Evolutionary conservation across 2,329 filamentous ascomycete species (phyloP), one percentile per base, ranked within the genome.

Genomic region (Blastomyces percursus): DNA sequence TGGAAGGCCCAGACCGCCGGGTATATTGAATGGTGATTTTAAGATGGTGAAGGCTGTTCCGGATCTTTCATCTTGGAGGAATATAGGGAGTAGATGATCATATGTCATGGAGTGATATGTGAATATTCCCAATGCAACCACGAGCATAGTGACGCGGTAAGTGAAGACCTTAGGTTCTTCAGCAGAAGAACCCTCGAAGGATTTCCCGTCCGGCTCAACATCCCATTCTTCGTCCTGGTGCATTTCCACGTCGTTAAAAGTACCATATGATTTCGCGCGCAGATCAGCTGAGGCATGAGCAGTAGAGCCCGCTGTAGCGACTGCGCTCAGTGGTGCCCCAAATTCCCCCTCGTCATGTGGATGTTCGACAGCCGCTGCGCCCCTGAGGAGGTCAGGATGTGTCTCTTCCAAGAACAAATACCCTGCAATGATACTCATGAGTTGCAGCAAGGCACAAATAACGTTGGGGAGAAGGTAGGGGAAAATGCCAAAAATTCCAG

Each of bases 61-160:
- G 6, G 77, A 72, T 51, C 77, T 74, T 55, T 78, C 71, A 69
- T 96, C 91, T 73, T 96, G 91, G 60, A 96, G 85, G 76, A 96
- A 96, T 64, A 96, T 96, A 8, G 92, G 92, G 61, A 96, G 81
- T 0, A 96, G 82, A 72, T 96, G 90, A 71, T 96, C 93, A 75
- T 90, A 96, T 0, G 89, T 91, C 91, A 96, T 96, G 46, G 88
- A 91, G 76, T 96, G 92, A 73, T 96, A 96, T 4, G 91, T 94
- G 77, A 96, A 96, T 66, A 96, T 90, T 54, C 88, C 90, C 57
- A 96, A 78, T 1, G 92, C 88, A n/a, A 91, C 71, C 48, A 94
- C 85, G 61, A 96, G 83, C 74, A 89, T 86, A 67, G 89, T 79
- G 64, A 96, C 86, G 50, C 83, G 83, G 74, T 77, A 80, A 1